phyloP scores from a whole-genome alignment of 441 rosid genomes.

The Populus hybrid region DNA sequence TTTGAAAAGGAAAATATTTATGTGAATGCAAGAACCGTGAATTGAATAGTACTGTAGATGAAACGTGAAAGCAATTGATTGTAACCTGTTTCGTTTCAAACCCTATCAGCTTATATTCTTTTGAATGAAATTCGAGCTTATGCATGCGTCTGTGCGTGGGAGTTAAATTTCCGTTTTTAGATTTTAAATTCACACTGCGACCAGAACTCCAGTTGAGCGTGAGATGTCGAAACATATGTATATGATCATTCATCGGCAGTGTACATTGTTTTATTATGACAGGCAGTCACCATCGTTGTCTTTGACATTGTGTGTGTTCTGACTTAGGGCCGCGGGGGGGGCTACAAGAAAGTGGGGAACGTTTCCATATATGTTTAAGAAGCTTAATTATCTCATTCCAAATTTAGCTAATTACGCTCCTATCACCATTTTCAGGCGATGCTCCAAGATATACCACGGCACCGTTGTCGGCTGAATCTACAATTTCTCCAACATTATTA shows the following conservation, averaged over 20 bases:
- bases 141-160: background rate
- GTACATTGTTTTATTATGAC: too few species aligned
- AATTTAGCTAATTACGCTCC: too few species aligned
- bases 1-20: background rate
- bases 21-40: background rate
- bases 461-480: too few species aligned
- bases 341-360: background rate
- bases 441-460: too few species aligned
- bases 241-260: too few species aligned
- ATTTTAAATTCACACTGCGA: background rate
- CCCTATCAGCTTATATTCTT: background rate
- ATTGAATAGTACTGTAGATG: background rate
- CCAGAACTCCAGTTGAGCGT: background rate
- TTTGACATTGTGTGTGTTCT: background rate
- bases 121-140: background rate
- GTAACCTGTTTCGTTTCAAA: background rate
- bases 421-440: too few species aligned
- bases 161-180: background rate
- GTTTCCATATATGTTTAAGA: background rate
- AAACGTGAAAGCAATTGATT: background rate
- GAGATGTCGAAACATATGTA: background rate
- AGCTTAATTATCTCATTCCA: background rate
- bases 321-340: background rate
- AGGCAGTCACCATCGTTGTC: background rate
- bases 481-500: too few species aligned